A percentile compares a stretch with the other conserved stretches of the same genome.
phyloP scores from a whole-genome alignment of 2,329 filamentous ascomycete genomes.

The Paramyrothecium roridum region DNA sequence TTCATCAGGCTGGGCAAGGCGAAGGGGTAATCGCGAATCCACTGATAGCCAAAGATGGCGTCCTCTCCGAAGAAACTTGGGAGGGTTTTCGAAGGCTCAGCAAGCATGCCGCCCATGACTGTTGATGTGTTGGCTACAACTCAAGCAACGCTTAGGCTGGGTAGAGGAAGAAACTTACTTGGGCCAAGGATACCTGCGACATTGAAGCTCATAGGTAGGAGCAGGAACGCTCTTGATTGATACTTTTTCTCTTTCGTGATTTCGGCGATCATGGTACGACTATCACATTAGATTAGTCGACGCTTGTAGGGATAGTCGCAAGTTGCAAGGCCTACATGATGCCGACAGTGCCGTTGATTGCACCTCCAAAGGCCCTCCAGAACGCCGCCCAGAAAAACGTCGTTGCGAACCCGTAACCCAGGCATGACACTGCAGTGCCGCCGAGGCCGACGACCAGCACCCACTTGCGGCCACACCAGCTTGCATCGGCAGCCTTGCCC shows the following conservation, averaged over 20 bases:
- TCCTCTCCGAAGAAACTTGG: conserved; percentile 60
- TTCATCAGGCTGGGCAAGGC: conserved; percentile 68
- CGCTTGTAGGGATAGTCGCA: not conserved
- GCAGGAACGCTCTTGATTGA: conserved; percentile 44
- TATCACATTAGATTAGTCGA: conserved; percentile 8
- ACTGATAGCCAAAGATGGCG: conserved; percentile 56
- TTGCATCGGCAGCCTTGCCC: conserved; percentile 63
- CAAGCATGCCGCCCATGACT: conserved; percentile 63
- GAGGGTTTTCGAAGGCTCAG: conserved; percentile 61
- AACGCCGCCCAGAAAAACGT: conserved; percentile 62
- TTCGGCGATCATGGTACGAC: conserved; percentile 46
- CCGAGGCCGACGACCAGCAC: conserved; percentile 68
- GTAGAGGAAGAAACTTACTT: conserved; percentile 23
- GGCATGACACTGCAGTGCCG: conserved; percentile 62
- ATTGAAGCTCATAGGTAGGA: conserved; percentile 46
- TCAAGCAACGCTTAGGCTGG: not conserved
- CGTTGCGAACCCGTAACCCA: conserved; percentile 71
- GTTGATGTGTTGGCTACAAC: conserved; percentile 1
- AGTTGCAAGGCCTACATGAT: conserved; percentile 36
- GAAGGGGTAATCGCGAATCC: conserved; percentile 66
- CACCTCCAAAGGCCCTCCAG: conserved; percentile 65
- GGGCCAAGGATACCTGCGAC: conserved; percentile 42
- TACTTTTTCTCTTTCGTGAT: conserved; percentile 45
- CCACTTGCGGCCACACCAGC: conserved; percentile 61
- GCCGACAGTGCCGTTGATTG: conserved; percentile 45